Evolutionary conservation across 2,329 filamentous ascomycete species (phyloP).

Genomic region (Microascus cirrosus): DNA sequence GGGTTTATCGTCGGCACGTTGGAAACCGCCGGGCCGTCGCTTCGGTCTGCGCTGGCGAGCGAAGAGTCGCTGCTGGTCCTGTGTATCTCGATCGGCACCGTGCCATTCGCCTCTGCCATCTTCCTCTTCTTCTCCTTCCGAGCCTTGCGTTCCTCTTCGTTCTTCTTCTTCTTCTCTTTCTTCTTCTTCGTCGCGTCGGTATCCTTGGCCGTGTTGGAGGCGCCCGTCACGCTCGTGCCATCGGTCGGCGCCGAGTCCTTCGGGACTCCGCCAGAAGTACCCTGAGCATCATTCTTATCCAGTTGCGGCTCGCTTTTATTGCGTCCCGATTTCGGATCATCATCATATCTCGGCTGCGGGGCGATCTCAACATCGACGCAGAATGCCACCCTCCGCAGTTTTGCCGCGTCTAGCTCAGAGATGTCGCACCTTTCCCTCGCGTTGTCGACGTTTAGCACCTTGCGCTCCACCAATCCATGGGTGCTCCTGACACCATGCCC

Average conservation of each 20-base stretch:
- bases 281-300: conserved; percentile 46
- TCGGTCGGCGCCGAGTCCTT: neutral
- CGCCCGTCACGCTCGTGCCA: conserved; percentile 26
- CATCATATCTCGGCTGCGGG: conserved; percentile 67
- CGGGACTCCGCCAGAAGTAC: neutral
- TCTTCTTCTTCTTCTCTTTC: conserved; percentile 93
- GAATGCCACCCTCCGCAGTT: conserved; percentile 81
- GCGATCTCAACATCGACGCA: conserved; percentile 97
- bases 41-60: conserved; percentile 7
- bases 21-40: conserved; percentile 1
- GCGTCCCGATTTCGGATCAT: conserved; percentile 26
- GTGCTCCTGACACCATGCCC: conserved; percentile 36
- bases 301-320: conserved; percentile 36
- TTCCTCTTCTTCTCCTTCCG: conserved; percentile 80
- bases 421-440: conserved; percentile 71
- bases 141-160: conserved; percentile 84
- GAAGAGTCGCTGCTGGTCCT: conserved; percentile 57
- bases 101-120: conserved; percentile 78
- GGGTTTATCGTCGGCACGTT: conserved; percentile 73
- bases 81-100: conserved; percentile 72
- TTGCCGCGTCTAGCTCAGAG: conserved; percentile 66
- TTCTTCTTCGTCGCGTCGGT: conserved; percentile 52
- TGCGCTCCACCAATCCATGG: conserved; percentile 68
- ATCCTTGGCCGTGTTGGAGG: conserved; percentile 15
- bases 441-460: conserved; percentile 74